phyloP scores from a whole-genome alignment of 164 flowering plant genomes.

The grape (Vitis vinifera) region ASM3070453v1 NC_081807.1:1934501-1935000 shows the following conservation, averaged over 20 bases:
- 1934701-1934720: conserved; percentile 16
- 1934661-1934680: conserved; percentile 25
- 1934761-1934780: conserved; percentile 10
- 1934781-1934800: conserved; percentile 13
- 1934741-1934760: conserved; percentile 18
- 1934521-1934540: background rate
- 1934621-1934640: too few relatives aligned
- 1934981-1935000: too few relatives aligned
- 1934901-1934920: too few relatives aligned
- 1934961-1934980: too few relatives aligned
- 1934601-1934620: too few relatives aligned
- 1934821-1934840: conserved; percentile 7
- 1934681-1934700: conserved; percentile 6
- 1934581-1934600: background rate
- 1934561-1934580: conserved; percentile 6
- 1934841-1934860: too few relatives aligned
- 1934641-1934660: conserved; percentile 12
- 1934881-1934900: too few relatives aligned
- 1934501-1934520: conserved; percentile 30
- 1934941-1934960: too few relatives aligned
- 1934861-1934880: too few relatives aligned
- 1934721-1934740: conserved; percentile 14
- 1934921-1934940: too few relatives aligned
- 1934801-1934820: conserved; percentile 5
- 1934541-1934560: too few relatives aligned